Conservation (phyloP, 805 yeast genomes). For the Zygoascus tannicola region DNA sequence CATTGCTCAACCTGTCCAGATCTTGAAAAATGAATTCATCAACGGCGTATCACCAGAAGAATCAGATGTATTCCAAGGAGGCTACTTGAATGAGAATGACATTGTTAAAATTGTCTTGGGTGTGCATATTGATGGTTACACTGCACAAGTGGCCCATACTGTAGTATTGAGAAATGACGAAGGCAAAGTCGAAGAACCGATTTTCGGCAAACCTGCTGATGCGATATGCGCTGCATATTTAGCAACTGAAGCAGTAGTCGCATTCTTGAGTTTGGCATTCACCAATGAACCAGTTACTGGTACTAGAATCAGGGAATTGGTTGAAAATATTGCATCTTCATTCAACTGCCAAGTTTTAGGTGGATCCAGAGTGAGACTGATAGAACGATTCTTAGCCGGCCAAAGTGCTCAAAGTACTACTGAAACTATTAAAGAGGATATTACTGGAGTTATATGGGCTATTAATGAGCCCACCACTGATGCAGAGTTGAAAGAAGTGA, state of each 20-base stretch:
- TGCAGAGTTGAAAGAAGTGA: slow-evolving; percentile 13
- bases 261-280: slow-evolving; percentile 45
- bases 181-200: slow-evolving; percentile 49
- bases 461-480: slow-evolving; percentile 13
- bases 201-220: slow-evolving; percentile 79
- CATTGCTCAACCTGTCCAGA: slow-evolving; percentile 81
- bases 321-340: slow-evolving; percentile 76
- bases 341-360: slow-evolving; percentile 84
- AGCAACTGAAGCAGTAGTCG: slow-evolving; percentile 79
- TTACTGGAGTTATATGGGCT: slow-evolving; percentile 65
- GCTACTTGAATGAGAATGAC: slow-evolving; percentile 62
- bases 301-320: slow-evolving; percentile 56
- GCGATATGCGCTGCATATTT: slow-evolving; percentile 81
- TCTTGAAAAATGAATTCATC: slow-evolving; percentile 73
- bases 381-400: slow-evolving; percentile 90
- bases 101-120: slow-evolving; percentile 78
- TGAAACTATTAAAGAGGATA: slow-evolving; percentile 89
- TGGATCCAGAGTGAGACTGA: slow-evolving; percentile 84
- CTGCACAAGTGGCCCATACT: slow-evolving; percentile 80
- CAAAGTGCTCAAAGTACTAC: slow-evolving; percentile 41
- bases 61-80: slow-evolving; percentile 29
- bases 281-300: slow-evolving; percentile 46
- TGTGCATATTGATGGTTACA: slow-evolving; percentile 91
- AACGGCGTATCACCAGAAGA: slow-evolving; percentile 78
- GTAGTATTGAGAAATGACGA: slow-evolving; percentile 54